Evolutionary conservation across 2,329 filamentous ascomycete species (phyloP).

Genomic region (Ophiostoma populinum): DNA sequence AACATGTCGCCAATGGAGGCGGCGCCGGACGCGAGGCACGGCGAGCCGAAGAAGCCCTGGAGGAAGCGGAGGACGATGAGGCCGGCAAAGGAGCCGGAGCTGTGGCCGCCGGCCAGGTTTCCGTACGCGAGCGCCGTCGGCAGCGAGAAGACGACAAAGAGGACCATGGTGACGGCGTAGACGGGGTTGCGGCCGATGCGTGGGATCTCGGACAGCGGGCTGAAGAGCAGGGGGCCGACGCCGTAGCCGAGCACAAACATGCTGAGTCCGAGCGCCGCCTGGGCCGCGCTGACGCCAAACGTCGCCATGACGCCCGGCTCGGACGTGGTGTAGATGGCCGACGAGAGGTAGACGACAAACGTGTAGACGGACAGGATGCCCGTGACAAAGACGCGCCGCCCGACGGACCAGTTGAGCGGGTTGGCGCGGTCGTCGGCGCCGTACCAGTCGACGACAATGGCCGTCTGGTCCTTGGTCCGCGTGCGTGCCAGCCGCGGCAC

Average conservation of each 20-base stretch:
- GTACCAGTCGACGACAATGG: conserved; percentile 22
- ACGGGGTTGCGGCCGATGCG: conserved; percentile 24
- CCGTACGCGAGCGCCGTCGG: conserved; percentile 18
- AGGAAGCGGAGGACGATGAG: conserved; percentile 55
- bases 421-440: conserved; percentile 31
- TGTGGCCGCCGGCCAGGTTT: conserved; percentile 7
- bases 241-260: conserved; percentile 40
- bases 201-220: conserved; percentile 20
- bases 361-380: conserved; percentile 30
- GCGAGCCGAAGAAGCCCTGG: conserved; percentile 43
- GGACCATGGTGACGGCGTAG: conserved; percentile 10
- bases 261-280: conserved; percentile 34
- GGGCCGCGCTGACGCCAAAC: conserved; percentile 29
- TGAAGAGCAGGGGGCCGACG: conserved; percentile 39
- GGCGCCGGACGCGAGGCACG: conserved; percentile 43
- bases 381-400: conserved; percentile 20
- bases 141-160: conserved; percentile 23
- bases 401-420: conserved; percentile 30
- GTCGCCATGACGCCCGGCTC: conserved; percentile 25
- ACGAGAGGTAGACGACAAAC: conserved; percentile 23
- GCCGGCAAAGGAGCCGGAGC: conserved; percentile 30
- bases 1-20: conserved; percentile 50
- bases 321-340: conserved; percentile 23
- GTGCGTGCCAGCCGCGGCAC: conserved; percentile 12
- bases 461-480: conserved; percentile 11